Evolutionary conservation across 78 protist genomes (phyloP).

Genomic region (Mantamonas sphyraenae): DNA sequence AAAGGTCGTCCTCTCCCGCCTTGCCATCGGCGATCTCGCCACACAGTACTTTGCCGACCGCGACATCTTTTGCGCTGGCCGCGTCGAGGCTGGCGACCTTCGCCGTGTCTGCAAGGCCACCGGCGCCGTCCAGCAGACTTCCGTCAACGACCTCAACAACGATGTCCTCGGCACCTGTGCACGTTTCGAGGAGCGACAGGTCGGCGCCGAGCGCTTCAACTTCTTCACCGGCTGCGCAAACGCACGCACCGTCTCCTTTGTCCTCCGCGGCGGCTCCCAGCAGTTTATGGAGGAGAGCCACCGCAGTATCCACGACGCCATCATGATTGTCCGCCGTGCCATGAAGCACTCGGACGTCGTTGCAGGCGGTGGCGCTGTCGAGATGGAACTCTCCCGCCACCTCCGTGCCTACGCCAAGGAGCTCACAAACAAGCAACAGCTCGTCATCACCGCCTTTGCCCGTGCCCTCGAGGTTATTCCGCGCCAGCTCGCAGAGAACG

Average conservation of each 20-base stretch:
- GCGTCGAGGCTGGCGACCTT: constrained; percentile 94
- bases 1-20: constrained; percentile 89
- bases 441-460: constrained; percentile 90
- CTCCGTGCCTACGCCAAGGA: constrained; percentile 73
- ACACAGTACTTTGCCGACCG: constrained; percentile 99
- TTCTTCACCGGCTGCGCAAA: constrained; percentile 84
- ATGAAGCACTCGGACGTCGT: constrained; percentile 73
- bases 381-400: constrained; percentile 53
- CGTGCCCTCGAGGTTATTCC: constrained; percentile 96
- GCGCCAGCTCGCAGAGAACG: constrained; percentile 91
- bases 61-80: constrained; percentile 98
- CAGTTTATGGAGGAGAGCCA: constrained; percentile 97
- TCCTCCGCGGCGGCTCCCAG: constrained; percentile 98
- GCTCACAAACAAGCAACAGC: constrained; percentile 89
- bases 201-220: constrained; percentile 91
- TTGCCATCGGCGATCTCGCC: constrained; percentile 99
- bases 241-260: constrained; percentile 83
- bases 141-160: constrained; percentile 65
- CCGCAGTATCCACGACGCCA: constrained; percentile 98
- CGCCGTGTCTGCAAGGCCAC: constrained; percentile 76
- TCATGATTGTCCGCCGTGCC: constrained; percentile 92
- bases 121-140: constrained; percentile 82
- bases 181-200: constrained; percentile 95
- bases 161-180: constrained; percentile 90
- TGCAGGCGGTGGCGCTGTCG: constrained; percentile 99